These are phyloP conservation scores for Pittosporum tobira DNA, from an alignment of 129 eudicot genomes.

Conservation along the genomic window DNA sequence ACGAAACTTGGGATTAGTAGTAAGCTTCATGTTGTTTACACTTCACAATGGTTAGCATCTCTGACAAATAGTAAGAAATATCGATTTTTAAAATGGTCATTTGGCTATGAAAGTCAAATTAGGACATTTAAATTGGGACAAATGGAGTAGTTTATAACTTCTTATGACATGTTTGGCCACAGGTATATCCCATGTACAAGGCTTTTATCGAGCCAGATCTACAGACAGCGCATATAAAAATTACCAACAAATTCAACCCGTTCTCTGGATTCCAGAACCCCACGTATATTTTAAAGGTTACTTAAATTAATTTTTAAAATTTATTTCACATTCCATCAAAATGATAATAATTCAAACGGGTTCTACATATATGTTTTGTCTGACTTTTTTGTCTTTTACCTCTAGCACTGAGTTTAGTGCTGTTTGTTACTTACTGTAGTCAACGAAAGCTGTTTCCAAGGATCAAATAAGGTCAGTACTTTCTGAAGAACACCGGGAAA, in stretches of 20 bases:
- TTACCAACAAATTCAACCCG: slow-evolving; percentile 84
- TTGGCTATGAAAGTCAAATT: no score
- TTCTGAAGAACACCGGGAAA: slow-evolving; percentile 52
- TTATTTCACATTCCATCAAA: neutral
- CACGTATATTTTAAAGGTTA: slow-evolving; percentile 81
- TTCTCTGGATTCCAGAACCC: slow-evolving; percentile 97
- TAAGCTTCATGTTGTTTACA: no score
- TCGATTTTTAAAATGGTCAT: no score
- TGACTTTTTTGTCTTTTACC: slow-evolving; percentile 10
- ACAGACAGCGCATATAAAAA: slow-evolving; percentile 88
- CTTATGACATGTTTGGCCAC: slow-evolving; percentile 18
- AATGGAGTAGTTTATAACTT: no score
- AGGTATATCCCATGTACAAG: slow-evolving; percentile 99
- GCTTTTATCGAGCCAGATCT: slow-evolving; percentile 96
- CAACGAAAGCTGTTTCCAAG: slow-evolving; percentile 52
- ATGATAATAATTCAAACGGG: neutral
- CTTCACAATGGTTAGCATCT: no score
- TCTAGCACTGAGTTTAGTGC: slow-evolving; percentile 21
- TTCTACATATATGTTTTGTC: slow-evolving; percentile 1
- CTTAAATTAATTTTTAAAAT: no score
- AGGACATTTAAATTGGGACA: no score
- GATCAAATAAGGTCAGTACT: slow-evolving; percentile 72
- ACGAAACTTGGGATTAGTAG: no score
- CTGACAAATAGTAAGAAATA: no score
- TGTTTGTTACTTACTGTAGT: slow-evolving; percentile 42